phyloP scores from a whole-genome alignment of 2,329 filamentous ascomycete species.

The Stagonosporopsis chrysanthemi region DNA sequence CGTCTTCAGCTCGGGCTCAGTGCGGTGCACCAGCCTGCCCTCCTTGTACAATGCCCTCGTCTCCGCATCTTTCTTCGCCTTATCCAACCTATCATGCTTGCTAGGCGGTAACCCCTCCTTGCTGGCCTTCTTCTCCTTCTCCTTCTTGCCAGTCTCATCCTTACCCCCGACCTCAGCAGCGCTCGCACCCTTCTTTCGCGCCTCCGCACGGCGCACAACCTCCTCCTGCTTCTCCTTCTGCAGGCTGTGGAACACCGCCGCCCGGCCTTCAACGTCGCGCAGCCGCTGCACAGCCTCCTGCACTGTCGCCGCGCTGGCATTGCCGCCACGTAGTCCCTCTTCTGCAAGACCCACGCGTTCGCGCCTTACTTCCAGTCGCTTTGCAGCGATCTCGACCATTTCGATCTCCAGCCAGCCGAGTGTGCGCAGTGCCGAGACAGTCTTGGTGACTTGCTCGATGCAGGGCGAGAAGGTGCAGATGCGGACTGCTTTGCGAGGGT shows the following conservation, averaged over 20 bases:
- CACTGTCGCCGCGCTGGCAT: constrained; percentile 75
- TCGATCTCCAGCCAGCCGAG: constrained; percentile 90
- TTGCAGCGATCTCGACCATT: constrained; percentile 88
- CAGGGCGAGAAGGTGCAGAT: constrained; percentile 97
- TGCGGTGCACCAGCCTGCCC: constrained; percentile 78
- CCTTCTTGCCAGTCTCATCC: constrained; percentile 20
- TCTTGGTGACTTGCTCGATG: constrained; percentile 92
- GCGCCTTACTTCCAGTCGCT: constrained; percentile 79
- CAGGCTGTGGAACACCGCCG: constrained; percentile 67
- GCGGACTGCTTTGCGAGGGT: constrained; percentile 74
- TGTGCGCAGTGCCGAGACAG: constrained; percentile 79
- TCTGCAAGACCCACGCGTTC: constrained; percentile 78
- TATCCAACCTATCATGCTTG: constrained; percentile 42
- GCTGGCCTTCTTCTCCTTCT: constrained; percentile 29
- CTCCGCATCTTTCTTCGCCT: constrained; percentile 39
- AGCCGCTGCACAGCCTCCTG: constrained; percentile 79
- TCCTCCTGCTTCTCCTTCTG: constrained; percentile 52
- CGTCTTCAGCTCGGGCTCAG: constrained; percentile 89
- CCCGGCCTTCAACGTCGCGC: constrained; percentile 74
- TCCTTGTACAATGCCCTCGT: constrained; percentile 66
- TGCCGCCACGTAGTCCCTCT: constrained; percentile 72
- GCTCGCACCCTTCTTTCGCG: constrained; percentile 27
- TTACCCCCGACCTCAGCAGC: constrained; percentile 28
- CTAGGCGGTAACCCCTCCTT: constrained; percentile 35
- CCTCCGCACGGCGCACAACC: constrained; percentile 53